Evolutionary conservation across 306 rosid genomes (phyloP).

Genomic region (Ormosia emarginata): DNA sequence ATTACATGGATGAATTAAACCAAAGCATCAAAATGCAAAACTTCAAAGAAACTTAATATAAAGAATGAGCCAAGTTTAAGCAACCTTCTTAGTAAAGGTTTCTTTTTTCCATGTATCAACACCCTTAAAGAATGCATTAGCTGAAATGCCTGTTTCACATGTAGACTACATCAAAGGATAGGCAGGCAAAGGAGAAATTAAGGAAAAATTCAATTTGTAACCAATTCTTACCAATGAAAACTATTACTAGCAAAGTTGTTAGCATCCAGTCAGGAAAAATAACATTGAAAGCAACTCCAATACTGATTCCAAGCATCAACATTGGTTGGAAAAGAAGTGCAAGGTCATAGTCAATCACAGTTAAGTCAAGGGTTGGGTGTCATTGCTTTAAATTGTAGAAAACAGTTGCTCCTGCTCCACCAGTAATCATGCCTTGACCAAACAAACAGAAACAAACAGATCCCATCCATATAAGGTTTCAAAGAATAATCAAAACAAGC

Average conservation of each 20-base stretch:
- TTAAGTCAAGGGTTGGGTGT: slow-evolving; percentile 69
- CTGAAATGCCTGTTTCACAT: slow-evolving; percentile 32
- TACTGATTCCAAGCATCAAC: slow-evolving; percentile 76
- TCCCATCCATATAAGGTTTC: neutral
- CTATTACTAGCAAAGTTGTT: slow-evolving; percentile 50
- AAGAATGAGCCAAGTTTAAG: neutral
- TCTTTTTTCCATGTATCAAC: slow-evolving; percentile 75
- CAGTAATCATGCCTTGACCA: slow-evolving; percentile 66
- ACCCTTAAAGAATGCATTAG: slow-evolving; percentile 62
- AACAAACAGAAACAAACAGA: neutral
- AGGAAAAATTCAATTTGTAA: neutral
- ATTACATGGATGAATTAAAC: slow-evolving; percentile 6
- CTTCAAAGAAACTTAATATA: too few relatives aligned
- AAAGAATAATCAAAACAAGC: neutral
- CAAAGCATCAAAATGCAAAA: neutral
- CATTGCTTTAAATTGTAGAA: slow-evolving; percentile 57
- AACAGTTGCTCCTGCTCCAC: slow-evolving; percentile 76
- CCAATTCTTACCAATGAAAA: slow-evolving; percentile 44
- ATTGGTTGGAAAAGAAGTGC: slow-evolving; percentile 79
- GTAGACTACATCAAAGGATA: neutral
- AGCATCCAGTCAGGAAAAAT: slow-evolving; percentile 81
- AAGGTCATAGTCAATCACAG: slow-evolving; percentile 68
- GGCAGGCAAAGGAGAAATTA: neutral
- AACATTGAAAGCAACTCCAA: slow-evolving; percentile 74
- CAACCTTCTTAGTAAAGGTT: slow-evolving; percentile 54